Evolutionary conservation across 2,329 filamentous ascomycete species (phyloP).

Genomic region (Aspergillus japonicus): DNA sequence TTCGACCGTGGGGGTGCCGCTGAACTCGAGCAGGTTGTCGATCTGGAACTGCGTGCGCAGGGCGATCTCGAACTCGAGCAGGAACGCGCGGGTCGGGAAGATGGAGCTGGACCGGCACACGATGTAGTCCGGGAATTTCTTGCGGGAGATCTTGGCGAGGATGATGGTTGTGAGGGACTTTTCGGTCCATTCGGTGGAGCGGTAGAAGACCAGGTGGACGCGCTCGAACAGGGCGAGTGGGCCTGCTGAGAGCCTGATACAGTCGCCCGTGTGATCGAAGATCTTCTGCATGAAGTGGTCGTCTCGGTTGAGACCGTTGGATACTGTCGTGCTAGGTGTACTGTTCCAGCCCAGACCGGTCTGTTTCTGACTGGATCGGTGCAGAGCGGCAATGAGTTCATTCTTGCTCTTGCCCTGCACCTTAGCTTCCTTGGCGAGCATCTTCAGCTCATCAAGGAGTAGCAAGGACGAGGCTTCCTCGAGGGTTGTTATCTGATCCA

Average conservation of each 20-base stretch:
- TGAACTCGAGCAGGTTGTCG: slow-evolving; percentile 78
- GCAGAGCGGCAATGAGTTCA: slow-evolving; percentile 72
- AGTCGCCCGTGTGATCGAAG: slow-evolving; percentile 72
- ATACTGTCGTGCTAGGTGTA: not conserved
- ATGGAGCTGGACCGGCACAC: slow-evolving; percentile 89
- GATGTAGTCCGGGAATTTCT: slow-evolving; percentile 86
- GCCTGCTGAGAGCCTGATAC: slow-evolving; percentile 72
- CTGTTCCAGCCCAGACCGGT: slow-evolving; percentile 68
- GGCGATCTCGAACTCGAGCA: slow-evolving; percentile 87
- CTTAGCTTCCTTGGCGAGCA: slow-evolving; percentile 79
- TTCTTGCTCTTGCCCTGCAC: slow-evolving; percentile 84
- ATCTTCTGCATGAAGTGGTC: slow-evolving; percentile 76
- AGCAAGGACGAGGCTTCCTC: slow-evolving; percentile 82
- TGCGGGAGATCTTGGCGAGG: slow-evolving; percentile 79
- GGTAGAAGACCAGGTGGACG: slow-evolving; percentile 92
- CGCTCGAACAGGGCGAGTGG: slow-evolving; percentile 83
- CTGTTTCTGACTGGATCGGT: slow-evolving; percentile 72
- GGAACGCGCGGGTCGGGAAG: slow-evolving; percentile 69
- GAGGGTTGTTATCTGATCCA: slow-evolving; percentile 71
- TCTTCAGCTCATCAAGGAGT: slow-evolving; percentile 83
- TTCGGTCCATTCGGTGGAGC: slow-evolving; percentile 95
- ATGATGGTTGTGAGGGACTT: slow-evolving; percentile 96
- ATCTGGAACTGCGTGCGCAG: slow-evolving; percentile 78
- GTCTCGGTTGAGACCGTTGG: slow-evolving; percentile 61
- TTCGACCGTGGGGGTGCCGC: slow-evolving; percentile 65